phyloP scores from a whole-genome alignment of 1,284 basidiomycete species.

The Anthracocystis setariae region DNA sequence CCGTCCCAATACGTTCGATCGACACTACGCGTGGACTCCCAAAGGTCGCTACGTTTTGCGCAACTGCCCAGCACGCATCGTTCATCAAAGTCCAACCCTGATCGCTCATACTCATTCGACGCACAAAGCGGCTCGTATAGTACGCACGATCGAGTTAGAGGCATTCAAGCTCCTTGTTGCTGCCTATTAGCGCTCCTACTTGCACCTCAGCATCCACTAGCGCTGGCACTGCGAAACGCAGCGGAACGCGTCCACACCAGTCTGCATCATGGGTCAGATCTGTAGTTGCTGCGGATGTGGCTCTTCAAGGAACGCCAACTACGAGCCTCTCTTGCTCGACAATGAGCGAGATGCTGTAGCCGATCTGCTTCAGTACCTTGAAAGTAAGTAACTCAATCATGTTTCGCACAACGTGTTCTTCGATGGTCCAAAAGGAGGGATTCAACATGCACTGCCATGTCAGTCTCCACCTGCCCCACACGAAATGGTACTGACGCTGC shows the following conservation, averaged over 20 bases:
- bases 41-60: not conserved
- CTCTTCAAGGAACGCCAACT: constrained; percentile 49
- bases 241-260: constrained; percentile 3
- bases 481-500: no score
- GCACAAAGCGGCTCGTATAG: no score
- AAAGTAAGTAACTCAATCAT: constrained; percentile 80
- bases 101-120: no score
- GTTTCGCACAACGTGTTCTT: no score
- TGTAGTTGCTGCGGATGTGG: constrained; percentile 60
- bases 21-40: not conserved
- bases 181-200: no score
- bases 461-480: no score
- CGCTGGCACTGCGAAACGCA: not conserved
- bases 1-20: not conserved
- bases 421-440: no score
- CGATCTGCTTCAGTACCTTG: constrained; percentile 94
- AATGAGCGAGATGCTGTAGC: constrained; percentile 99
- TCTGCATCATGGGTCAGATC: constrained; percentile 58
- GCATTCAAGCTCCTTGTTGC: no score
- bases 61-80: no score
- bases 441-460: no score
- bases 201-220: not conserved
- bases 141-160: no score
- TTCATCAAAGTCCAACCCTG: no score
- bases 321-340: constrained; percentile 91